phyloP scores from a whole-genome alignment of 345 rosid genomes.

The Syzygium jambos region DNA sequence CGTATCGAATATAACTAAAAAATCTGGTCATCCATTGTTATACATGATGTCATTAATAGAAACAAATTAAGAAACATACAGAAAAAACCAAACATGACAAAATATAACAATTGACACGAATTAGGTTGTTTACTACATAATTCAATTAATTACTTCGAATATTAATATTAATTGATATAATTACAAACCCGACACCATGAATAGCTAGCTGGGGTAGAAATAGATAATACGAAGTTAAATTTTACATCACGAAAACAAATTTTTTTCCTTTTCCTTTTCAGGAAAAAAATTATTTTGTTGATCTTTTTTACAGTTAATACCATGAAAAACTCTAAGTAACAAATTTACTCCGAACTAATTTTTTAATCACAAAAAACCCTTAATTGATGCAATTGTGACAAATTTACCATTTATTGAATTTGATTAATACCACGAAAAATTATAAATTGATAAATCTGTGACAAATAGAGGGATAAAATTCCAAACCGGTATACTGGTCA shows the following conservation, averaged over 20 bases:
- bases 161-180: neutral
- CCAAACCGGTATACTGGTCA: too few relatives aligned
- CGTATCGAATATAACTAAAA: too few relatives aligned
- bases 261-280: neutral
- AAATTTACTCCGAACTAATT: too few relatives aligned
- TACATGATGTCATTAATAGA: neutral
- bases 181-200: neutral
- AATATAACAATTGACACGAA: neutral
- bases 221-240: neutral
- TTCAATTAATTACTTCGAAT: neutral
- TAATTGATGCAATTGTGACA: too few relatives aligned
- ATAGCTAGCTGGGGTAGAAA: neutral
- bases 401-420: too few relatives aligned
- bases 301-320: neutral
- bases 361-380: too few relatives aligned
- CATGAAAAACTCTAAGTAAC: too few relatives aligned
- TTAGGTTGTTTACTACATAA: neutral
- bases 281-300: neutral
- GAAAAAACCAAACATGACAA: accelerated
- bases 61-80: neutral
- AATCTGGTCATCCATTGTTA: neutral
- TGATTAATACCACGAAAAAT: too few relatives aligned
- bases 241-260: neutral
- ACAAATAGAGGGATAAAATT: too few relatives aligned
- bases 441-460: too few relatives aligned